phyloP scores from a whole-genome alignment of 2,329 filamentous ascomycete genomes.

The Parafenestella ontariensis region DNA sequence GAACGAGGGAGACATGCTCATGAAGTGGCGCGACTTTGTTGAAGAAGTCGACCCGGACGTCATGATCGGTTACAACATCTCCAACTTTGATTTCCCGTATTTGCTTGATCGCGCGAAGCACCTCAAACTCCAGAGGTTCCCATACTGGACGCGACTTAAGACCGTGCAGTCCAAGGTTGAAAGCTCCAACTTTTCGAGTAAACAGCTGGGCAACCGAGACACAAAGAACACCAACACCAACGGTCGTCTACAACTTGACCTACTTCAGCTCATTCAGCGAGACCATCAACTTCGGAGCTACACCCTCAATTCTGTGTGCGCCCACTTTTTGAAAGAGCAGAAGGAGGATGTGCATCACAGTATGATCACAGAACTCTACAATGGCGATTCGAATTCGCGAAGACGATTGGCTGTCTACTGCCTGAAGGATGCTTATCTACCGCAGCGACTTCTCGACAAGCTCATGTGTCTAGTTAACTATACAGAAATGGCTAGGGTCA shows the following conservation, averaged over 20 bases:
- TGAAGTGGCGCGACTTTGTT: conserved; percentile 88
- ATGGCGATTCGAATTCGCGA: conserved; percentile 91
- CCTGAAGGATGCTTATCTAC: conserved; percentile 95
- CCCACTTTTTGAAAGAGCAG: conserved; percentile 94
- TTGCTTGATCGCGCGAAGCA: conserved; percentile 86
- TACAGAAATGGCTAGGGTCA: conserved; percentile 99
- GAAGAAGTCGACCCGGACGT: conserved; percentile 93
- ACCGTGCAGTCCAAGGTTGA: conserved; percentile 74
- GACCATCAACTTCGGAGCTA: conserved; percentile 97
- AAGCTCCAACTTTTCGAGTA: conserved; percentile 90
- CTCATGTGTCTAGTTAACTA: conserved; percentile 98
- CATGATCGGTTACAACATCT: conserved; percentile 98
- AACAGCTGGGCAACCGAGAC: conserved; percentile 97
- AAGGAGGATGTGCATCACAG: conserved; percentile 99
- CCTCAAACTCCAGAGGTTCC: conserved; percentile 79
- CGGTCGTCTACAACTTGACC: conserved; percentile 87
- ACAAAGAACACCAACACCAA: conserved; percentile 95
- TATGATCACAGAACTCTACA: conserved; percentile 98
- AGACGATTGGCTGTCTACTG: conserved; percentile 94
- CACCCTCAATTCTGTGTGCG: conserved; percentile 93
- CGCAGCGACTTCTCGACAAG: conserved; percentile 94
- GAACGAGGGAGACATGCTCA: conserved; percentile 87
- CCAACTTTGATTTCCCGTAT: conserved; percentile 98
- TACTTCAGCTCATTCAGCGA: conserved; percentile 92
- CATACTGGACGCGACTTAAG: conserved; percentile 84